phyloP scores from a whole-genome alignment of 2,329 filamentous ascomycete species.

The Penicillium olsonii region DNA sequence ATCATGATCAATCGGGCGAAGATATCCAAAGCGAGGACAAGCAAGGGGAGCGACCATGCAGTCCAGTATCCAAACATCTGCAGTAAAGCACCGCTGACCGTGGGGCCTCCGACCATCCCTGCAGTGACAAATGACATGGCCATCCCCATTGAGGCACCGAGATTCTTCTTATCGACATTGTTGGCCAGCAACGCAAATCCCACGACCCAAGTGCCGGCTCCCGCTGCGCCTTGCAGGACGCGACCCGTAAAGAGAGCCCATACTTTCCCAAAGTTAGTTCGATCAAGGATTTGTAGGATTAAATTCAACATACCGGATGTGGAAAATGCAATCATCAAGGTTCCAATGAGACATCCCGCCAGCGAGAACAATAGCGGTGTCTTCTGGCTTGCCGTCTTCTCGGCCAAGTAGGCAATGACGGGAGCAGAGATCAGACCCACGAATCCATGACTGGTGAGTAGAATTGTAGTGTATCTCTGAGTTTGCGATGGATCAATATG shows the following conservation, averaged over 20 bases:
- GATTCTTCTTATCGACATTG: conserved; percentile 26
- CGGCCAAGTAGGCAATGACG: conserved; percentile 21
- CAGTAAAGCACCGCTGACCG: conserved; percentile 29
- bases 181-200: conserved; percentile 33
- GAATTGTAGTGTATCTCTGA: conserved; percentile 15
- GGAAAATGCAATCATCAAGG: conserved; percentile 25
- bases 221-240: conserved; percentile 31
- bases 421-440: conserved; percentile 17
- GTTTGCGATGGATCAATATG: conserved; percentile 18
- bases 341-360: conserved; percentile 27
- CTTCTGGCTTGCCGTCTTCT: conserved; percentile 27
- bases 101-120: conserved; percentile 32
- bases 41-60: conserved; percentile 31
- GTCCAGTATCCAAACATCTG: conserved; percentile 34
- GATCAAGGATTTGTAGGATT: too few species aligned
- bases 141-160: conserved; percentile 29
- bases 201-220: conserved; percentile 35
- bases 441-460: conserved; percentile 22
- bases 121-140: conserved; percentile 27
- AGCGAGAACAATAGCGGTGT: conserved; percentile 28
- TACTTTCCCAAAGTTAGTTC: conserved; percentile 14
- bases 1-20: conserved; percentile 31
- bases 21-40: conserved; percentile 31
- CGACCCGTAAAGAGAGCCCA: conserved; percentile 29
- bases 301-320: conserved; percentile 23